phyloP scores from a whole-genome alignment of 2,329 filamentous ascomycete genomes.

The Pyrenophora teres region DNA sequence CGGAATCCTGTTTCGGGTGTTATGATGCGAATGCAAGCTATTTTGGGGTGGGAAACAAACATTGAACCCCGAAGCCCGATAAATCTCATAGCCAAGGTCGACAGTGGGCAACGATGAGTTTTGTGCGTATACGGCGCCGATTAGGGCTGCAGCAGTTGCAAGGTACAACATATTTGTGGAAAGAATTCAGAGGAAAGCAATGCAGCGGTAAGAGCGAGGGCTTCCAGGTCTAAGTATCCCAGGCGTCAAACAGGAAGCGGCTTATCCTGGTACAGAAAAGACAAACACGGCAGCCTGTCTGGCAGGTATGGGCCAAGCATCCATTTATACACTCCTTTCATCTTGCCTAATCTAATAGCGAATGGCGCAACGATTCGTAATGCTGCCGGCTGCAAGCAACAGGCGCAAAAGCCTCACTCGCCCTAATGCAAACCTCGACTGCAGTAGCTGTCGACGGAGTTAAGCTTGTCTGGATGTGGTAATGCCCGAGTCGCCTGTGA shows the following conservation, averaged over 20 bases:
- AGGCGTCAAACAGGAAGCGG: neutral
- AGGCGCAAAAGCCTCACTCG: neutral
- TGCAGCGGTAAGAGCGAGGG: neutral
- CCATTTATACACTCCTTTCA: conserved; percentile 3
- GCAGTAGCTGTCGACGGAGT: neutral
- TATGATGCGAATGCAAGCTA: conserved; percentile 1
- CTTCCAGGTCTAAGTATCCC: neutral
- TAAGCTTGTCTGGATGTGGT: neutral
- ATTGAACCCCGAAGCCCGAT: conserved; percentile 55
- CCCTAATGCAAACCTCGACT: conserved; percentile 4
- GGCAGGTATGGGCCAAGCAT: neutral
- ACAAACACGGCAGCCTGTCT: neutral
- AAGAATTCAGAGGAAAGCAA: neutral
- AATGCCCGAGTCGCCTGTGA: conserved; percentile 2
- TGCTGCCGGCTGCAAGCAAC: conserved; percentile 4
- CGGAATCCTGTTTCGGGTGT: conserved; percentile 36
- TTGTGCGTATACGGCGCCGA: conserved; percentile 31
- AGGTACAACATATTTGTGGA: conserved; percentile 27
- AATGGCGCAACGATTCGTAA: neutral
- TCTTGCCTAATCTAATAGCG: conserved; percentile 5
- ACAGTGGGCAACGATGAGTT: conserved; percentile 50
- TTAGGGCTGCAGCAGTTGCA: conserved; percentile 25
- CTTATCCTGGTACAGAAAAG: neutral
- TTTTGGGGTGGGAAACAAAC: conserved; percentile 29
- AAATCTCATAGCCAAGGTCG: conserved; percentile 60